Percentiles rank a stretch among this genome's conserved stretches.
These are phyloP conservation scores for Chrysosphaeria jannelii DNA, from an alignment of 2,329 filamentous ascomycete genomes.

Conservation along the genomic window DNA sequence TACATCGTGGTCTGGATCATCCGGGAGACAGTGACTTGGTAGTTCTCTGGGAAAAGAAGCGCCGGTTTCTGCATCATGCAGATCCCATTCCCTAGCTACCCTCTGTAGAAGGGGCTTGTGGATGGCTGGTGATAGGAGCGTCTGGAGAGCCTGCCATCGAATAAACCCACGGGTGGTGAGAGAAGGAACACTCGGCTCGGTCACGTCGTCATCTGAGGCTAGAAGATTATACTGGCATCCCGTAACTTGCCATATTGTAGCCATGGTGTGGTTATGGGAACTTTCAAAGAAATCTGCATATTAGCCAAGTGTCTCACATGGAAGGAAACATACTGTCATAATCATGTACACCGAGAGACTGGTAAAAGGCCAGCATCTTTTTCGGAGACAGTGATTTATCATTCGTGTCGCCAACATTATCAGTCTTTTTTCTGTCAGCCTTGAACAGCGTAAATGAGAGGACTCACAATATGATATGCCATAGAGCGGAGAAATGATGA, in stretches of 20 bases:
- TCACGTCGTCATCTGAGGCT: constrained; percentile 37
- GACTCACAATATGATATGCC: constrained; percentile 38
- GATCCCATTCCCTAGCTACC: constrained; percentile 46
- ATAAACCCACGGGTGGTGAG: constrained; percentile 65
- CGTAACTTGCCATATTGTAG: constrained; percentile 74
- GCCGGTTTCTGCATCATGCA: constrained; percentile 46
- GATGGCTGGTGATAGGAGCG: constrained; percentile 62
- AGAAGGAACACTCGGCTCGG: constrained; percentile 48
- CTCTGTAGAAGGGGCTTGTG: constrained; percentile 62
- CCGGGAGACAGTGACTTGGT: constrained; percentile 34
- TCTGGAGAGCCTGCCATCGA: constrained; percentile 77
- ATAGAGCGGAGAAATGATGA: constrained; percentile 39
- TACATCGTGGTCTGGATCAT: constrained; percentile 46
- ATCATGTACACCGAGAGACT: constrained; percentile 43
- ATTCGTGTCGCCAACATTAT: constrained; percentile 25
- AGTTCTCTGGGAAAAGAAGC: constrained; percentile 31
- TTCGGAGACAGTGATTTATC: constrained; percentile 25
- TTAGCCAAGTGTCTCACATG: not conserved
- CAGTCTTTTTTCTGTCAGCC: constrained; percentile 12
- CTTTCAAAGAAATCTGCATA: constrained; percentile 39
- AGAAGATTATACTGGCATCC: constrained; percentile 75
- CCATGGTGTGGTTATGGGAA: constrained; percentile 43
- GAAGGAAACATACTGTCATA: not conserved
- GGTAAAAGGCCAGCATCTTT: constrained; percentile 53
- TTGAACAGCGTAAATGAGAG: constrained; percentile 1